Percentiles rank a stretch among this genome's conserved stretches.
These are phyloP conservation scores for Eimeria sp. DNA, from an alignment of 169 alveolate species.

Conservation along the genomic window DNA sequence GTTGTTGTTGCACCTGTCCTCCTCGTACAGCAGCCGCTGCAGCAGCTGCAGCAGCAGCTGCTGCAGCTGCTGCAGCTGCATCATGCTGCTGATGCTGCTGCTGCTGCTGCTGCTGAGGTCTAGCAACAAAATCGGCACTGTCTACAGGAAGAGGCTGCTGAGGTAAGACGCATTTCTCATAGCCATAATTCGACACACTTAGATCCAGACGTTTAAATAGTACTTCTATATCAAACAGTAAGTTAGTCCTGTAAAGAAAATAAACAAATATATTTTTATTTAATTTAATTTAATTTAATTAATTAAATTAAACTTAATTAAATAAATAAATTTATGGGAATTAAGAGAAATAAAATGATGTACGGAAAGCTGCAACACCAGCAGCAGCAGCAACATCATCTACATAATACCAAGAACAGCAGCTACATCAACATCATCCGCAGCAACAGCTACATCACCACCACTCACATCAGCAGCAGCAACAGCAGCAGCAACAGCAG, in stretches of 20 bases:
- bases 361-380: too few relatives aligned
- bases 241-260: conserved; percentile 85
- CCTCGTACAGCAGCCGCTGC: conserved; percentile 52
- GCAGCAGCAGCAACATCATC: too few relatives aligned
- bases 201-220: conserved; percentile 91
- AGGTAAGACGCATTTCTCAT: conserved; percentile 52
- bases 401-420: too few relatives aligned
- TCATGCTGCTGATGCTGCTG: too few relatives aligned
- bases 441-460: too few relatives aligned
- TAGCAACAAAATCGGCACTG: conserved; percentile 18
- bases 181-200: conserved; percentile 81
- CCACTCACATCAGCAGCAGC: background rate
- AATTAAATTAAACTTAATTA: background rate
- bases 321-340: background rate
- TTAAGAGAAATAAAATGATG: background rate
- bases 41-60: conserved; percentile 81
- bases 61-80: background rate
- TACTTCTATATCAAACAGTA: conserved; percentile 95
- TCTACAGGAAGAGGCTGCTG: conserved; percentile 50
- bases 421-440: too few relatives aligned
- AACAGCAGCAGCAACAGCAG: conserved; percentile 31
- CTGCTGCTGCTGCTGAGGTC: too few relatives aligned
- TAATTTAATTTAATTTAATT: too few relatives aligned
- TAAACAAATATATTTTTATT: too few relatives aligned
- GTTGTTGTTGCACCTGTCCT: conserved; percentile 61